Base-by-base conservation (phyloP, 2,329 filamentous ascomycete species). In the Paraphoma chrysanthemicola region DNA sequence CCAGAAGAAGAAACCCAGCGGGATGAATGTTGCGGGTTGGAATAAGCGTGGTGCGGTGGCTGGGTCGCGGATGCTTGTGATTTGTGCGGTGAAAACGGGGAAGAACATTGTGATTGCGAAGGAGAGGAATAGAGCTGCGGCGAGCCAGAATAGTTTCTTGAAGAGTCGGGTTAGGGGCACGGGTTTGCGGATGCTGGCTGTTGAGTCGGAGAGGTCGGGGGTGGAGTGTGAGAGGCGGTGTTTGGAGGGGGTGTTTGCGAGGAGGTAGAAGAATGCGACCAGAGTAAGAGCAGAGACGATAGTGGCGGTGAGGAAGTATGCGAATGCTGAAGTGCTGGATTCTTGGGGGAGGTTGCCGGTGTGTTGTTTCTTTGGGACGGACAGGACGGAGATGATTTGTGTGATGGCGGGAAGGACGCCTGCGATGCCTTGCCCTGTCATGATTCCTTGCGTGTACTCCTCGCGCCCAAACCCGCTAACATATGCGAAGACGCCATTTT, bases 381-480 rank as follows among this genome's bases (percentile, higher is more conserved):
- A 85, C 10, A 97, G 82, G 11, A 96, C 93, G 1, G 91, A 90
- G 44, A 91, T 76, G 64, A 98, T 94, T 77, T 98, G 93, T 1
- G 92, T 91, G 46, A 96, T 83, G 46, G 91, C 89, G 0, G 95
- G 95, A 3, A 98, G 81, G 9, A 99, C 93, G 30, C 95, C 95
- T 0, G 95, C 93, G 4, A 99, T 83, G 31, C 89, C 94, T 77
- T 99, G 95, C 1, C 95, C 95, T 3, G 90, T 88, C 93, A 99
- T 98, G 76, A 98, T 93, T 23, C 90, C 94, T 78, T 98, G 94
- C 53, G 92, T 97, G 76, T 98, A 99, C 76, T 95, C 91, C 17
- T 90, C 86, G 49, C 91, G 83, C 36, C 89, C 92, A 70, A 97
- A 98, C 50, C 91, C 89, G 3, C 91, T 87, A 3, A 92, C 93